Conservation (phyloP, 306 rosid genomes). For the Gleditsia sinensis region DNA sequence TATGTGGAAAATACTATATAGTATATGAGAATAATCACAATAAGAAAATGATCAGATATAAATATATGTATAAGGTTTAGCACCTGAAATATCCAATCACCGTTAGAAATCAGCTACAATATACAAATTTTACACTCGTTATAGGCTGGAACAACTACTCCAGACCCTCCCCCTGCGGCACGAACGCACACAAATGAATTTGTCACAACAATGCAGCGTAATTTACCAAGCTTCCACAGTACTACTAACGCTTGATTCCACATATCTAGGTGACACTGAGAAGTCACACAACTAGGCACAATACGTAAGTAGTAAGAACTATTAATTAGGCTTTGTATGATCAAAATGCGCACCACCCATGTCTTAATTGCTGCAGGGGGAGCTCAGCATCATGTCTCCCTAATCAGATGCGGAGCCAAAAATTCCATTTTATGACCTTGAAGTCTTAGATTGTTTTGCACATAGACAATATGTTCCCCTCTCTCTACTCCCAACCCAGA, state of each 20-base stretch:
- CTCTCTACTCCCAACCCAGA: conserved; percentile 40
- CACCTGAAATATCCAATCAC: neutral
- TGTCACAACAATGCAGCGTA: conserved; percentile 15
- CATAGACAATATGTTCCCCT: conserved; percentile 50
- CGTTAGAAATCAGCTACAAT: neutral
- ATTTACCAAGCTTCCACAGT: conserved; percentile 2
- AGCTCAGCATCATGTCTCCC: conserved; percentile 27
- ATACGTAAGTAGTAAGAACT: too few species aligned
- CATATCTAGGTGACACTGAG: too few species aligned
- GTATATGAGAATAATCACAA: neutral
- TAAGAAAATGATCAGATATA: neutral
- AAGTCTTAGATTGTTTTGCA: conserved; percentile 59
- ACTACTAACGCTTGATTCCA: conserved; percentile 1
- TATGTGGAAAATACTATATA: neutral
- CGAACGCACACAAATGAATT: neutral
- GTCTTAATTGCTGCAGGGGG: conserved; percentile 15
- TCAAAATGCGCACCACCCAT: neutral
- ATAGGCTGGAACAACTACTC: neutral
- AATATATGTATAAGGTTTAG: conserved; percentile 3
- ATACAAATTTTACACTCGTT: neutral
- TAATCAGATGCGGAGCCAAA: conserved; percentile 1
- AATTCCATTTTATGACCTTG: conserved; percentile 40
- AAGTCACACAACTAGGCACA: too few species aligned
- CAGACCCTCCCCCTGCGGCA: neutral
- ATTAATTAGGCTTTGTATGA: neutral